Evolutionary conservation across 441 rosid species (phyloP), one percentile per base, ranked within the genome.

Genomic region (Gossypium trilobum): DNA sequence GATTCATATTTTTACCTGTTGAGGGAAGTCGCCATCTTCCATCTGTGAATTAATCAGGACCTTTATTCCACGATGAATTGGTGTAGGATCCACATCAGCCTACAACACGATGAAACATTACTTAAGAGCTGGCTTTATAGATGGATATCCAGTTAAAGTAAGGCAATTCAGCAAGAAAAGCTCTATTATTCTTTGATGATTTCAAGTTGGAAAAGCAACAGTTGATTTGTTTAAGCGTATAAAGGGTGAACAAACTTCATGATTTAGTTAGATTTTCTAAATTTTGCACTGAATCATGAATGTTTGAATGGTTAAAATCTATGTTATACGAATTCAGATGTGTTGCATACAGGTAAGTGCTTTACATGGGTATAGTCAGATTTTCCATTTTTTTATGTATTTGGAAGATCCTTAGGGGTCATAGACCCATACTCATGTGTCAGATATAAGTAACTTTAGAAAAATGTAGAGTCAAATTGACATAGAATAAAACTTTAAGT

Each of bases 11-110:
- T 5, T 64, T 65, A 81, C 84, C 84, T 81, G 80, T 33, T 84
- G 87, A 29, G 87, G 85, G 42, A 84, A 84, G 80, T 84, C 87
- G 4, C 87, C 87, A 52, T 84, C 83, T 55, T 79, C 80, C 85
- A 75, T 77, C 50, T 84, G 87, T 65, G 82, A 62, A 50, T 84
- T 84, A 68, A 84, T 78, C 5, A 84, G 72, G 13, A 79, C 68
- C 77, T 55, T 69, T 14, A 78, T 74, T 16, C 87, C 87, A 0
- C 61, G 74, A 71, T 84, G 79, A 33, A 84, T 77, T 1, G 85
- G 83, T 2, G 70, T 69, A 19, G 80, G 71, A 58, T 84, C 83
- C 17, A 81, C 66, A 9, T 68, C 61, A 3, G 72, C 85, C 82
- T 80, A 52, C 59, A 29, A 5, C 69, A 9, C 65, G 42, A 63